Conservation (phyloP, 805 yeast species). For the Zygotorulaspora danielsina region DNA sequence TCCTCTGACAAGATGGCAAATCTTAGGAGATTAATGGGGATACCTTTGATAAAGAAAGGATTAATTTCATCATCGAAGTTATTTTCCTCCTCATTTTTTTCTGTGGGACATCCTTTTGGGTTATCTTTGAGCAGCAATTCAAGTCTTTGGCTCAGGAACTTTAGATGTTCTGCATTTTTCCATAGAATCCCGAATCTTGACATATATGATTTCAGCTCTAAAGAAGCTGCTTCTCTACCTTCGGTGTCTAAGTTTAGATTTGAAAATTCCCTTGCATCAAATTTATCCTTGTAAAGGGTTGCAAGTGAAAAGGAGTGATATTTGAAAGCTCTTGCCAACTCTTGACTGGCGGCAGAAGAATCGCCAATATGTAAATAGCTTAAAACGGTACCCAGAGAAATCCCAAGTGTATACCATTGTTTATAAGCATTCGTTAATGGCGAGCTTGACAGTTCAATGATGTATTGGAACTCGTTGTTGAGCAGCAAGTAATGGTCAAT, state of each 20-base stretch:
- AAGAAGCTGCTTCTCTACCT: conserved; percentile 8
- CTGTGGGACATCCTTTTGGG: conserved; percentile 11
- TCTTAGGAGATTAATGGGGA: conserved; percentile 61
- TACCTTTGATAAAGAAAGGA: conserved; percentile 27
- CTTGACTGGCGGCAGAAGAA: conserved; percentile 42
- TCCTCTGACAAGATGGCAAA: conserved; percentile 70
- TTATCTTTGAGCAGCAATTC: conserved; percentile 21
- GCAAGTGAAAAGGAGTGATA: conserved; percentile 51
- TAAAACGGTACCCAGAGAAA: conserved; percentile 60
- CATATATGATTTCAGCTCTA: conserved; percentile 55
- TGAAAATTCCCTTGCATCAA: conserved; percentile 22
- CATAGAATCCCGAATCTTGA: conserved; percentile 53
- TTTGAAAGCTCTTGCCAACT: conserved; percentile 48
- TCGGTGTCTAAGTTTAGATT: conserved; percentile 24
- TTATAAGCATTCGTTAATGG: conserved; percentile 53
- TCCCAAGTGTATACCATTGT: conserved; percentile 69
- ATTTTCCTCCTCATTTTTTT: not conserved
- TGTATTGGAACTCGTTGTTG: conserved; percentile 58
- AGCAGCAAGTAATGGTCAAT: conserved; percentile 73
- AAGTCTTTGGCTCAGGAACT: conserved; percentile 47
- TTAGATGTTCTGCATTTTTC: conserved; percentile 45
- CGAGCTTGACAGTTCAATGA: conserved; percentile 54
- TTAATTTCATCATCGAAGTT: conserved; percentile 6
- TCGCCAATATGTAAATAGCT: conserved; percentile 50
- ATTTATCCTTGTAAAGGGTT: conserved; percentile 22